phyloP scores from a whole-genome alignment of 2,329 filamentous ascomycete genomes.

The Fusarium sp. region DNA sequence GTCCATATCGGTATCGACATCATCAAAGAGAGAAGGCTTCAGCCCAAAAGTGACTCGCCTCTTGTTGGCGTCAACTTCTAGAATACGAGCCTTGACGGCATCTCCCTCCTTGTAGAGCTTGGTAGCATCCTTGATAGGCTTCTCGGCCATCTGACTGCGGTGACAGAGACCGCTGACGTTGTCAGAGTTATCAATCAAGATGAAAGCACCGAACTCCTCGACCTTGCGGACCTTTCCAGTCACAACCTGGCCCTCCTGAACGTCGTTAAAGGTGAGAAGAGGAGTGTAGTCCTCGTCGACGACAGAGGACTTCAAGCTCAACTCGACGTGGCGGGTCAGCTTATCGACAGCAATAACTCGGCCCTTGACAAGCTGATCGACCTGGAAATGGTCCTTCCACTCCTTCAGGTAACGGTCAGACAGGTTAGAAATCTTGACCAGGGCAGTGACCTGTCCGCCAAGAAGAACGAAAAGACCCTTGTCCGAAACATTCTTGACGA shows the following conservation, averaged over 20 bases:
- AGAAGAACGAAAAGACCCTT: conserved; percentile 91
- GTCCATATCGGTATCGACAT: conserved; percentile 69
- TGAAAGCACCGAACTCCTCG: conserved; percentile 94
- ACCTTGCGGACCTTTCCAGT: conserved; percentile 95
- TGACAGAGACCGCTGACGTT: conserved; percentile 96
- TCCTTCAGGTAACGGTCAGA: conserved; percentile 95
- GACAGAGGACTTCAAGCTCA: conserved; percentile 89
- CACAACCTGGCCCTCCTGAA: conserved; percentile 84
- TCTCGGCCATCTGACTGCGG: conserved; percentile 91
- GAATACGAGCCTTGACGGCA: conserved; percentile 89
- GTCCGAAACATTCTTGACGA: conserved; percentile 90
- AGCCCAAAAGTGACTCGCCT: conserved; percentile 89
- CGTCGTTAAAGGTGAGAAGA: conserved; percentile 80
- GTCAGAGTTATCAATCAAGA: conserved; percentile 87
- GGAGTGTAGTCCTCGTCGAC: conserved; percentile 85
- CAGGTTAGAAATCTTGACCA: conserved; percentile 88
- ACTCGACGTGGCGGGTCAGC: conserved; percentile 79
- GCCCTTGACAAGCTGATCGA: conserved; percentile 92
- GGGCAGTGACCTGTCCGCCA: conserved; percentile 84
- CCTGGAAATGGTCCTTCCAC: conserved; percentile 90
- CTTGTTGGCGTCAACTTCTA: conserved; percentile 82
- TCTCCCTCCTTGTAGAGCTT: conserved; percentile 94
- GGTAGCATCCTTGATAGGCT: conserved; percentile 84
- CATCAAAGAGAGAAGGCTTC: conserved; percentile 91
- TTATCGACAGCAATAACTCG: conserved; percentile 82